Conservation (phyloP, 352 stramenopile genomes). For the Sclerospora graminicola region DNA sequence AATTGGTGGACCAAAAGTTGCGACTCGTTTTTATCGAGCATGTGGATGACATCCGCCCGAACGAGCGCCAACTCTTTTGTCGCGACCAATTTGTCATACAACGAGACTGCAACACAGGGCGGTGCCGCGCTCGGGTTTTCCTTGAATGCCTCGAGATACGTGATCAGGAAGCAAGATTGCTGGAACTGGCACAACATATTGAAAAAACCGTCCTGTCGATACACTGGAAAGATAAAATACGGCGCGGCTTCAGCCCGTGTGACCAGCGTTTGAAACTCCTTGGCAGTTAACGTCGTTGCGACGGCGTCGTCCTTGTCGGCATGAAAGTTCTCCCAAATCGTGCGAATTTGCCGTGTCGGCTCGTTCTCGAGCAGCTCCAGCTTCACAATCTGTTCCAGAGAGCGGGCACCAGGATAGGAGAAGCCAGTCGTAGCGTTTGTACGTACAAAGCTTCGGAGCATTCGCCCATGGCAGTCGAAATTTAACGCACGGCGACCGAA, state of each 20-base stretch:
- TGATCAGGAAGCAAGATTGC: constrained; percentile 82
- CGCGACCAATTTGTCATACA: constrained; percentile 64
- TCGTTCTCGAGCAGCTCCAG: constrained; percentile 72
- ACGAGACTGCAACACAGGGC: constrained; percentile 70
- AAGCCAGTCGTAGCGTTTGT: constrained; percentile 34
- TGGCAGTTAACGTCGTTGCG: constrained; percentile 30
- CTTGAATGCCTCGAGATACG: constrained; percentile 82
- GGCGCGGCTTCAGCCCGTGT: constrained; percentile 42
- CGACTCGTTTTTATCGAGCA: constrained; percentile 79
- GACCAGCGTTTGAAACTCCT: constrained; percentile 34
- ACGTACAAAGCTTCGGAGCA: constrained; percentile 4
- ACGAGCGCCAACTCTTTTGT: constrained; percentile 68
- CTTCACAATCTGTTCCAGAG: constrained; percentile 79
- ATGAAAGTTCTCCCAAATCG: constrained; percentile 80
- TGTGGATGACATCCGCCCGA: constrained; percentile 77
- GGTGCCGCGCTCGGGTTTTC: constrained; percentile 67
- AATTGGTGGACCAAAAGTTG: constrained; percentile 53
- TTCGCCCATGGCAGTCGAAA: background rate
- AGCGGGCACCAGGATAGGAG: constrained; percentile 69
- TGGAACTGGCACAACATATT: constrained; percentile 87
- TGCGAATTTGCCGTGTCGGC: constrained; percentile 35
- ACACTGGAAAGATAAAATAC: constrained; percentile 79
- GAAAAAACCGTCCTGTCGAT: constrained; percentile 78
- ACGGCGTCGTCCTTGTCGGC: constrained; percentile 61
- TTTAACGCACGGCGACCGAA: constrained; percentile 6